Base-by-base conservation (phyloP, 2,329 filamentous ascomycete genomes). In the Alternaria consortialis region DNA sequence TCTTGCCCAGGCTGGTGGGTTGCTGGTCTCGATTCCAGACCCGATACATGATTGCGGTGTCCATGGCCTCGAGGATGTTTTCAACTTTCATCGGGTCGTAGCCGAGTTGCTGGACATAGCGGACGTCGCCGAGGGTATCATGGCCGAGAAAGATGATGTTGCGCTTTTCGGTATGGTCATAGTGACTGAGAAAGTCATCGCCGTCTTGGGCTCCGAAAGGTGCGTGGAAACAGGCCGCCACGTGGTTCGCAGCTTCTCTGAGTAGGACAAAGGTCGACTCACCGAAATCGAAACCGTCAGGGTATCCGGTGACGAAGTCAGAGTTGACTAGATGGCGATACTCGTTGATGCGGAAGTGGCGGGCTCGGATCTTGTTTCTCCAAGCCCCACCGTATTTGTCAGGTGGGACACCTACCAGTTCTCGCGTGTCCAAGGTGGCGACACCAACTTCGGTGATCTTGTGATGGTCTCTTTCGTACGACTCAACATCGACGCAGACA, bases 401-500 rank as follows among this genome's bases (percentile, higher is more conserved):
- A 3, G 91, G 91, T 0, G 86, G 71, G 0, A 88, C 63, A 7
- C 77, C 80, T 1, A 79, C 69, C 23, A 93, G 77, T 52, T 87
- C 84, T 20, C 80, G 76, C 1, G 91, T 93, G 74, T 98, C 93
- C 0, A 98, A 83, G 3, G 90, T 89, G 1, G 92, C 90, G 40
- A 99, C 83, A 1, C 95, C 95, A 39, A 99, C 84, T 77, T 99
- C 95, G 0, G 94, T 97, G 60, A 98, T 85, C 12, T 86, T 82
- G 34, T 84, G 81, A 12, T 88, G 86, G 44, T 86, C 82, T 23
- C 80, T 79, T 76, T 99, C 95, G 59, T 89, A 92, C 1, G 90
- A 88, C 77, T 99, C 95, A 32, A 95, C 82, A 70, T 99, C 95
- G 44, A 98, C 83, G 63, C 86, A 88, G 60, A 97, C 83, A 68